Conservation (phyloP, 78 protist genomes). For the Mantamonas sphyraenae region DNA sequence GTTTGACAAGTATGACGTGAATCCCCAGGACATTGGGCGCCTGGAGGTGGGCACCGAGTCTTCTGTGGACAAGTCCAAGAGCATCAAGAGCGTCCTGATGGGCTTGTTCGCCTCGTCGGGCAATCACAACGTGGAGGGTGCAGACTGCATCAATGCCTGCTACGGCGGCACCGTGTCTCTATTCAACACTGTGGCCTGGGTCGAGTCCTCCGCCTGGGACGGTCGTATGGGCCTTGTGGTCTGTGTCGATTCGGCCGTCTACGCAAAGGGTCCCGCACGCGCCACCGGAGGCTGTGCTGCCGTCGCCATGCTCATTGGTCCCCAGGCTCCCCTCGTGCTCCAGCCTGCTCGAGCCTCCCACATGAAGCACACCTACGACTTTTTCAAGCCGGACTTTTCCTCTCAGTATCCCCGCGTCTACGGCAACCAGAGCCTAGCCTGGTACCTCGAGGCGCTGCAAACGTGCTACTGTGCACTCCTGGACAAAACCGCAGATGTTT, state of each 20-base stretch:
- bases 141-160: slow-evolving; percentile 85
- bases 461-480: slow-evolving; percentile 57
- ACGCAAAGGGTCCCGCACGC: slow-evolving; percentile 58
- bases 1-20: slow-evolving; percentile 50
- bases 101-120: slow-evolving; percentile 64
- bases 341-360: slow-evolving; percentile 66
- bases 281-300: slow-evolving; percentile 83
- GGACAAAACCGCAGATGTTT: slow-evolving; percentile 3
- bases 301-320: slow-evolving; percentile 94
- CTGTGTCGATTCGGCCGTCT: slow-evolving; percentile 87
- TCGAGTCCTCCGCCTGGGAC: slow-evolving; percentile 84
- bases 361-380: slow-evolving; percentile 86
- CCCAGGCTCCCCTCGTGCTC: slow-evolving; percentile 87
- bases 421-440: slow-evolving; percentile 75
- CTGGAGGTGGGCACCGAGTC: slow-evolving; percentile 94
- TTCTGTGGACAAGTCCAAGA: slow-evolving; percentile 80
- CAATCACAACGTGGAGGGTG: slow-evolving; percentile 48
- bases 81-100: slow-evolving; percentile 76
- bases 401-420: slow-evolving; percentile 86
- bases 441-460: slow-evolving; percentile 82
- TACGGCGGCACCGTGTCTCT: slow-evolving; percentile 95
- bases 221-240: slow-evolving; percentile 85
- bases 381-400: slow-evolving; percentile 86
- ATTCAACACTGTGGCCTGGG: slow-evolving; percentile 80
- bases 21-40: slow-evolving; percentile 68